Percentiles rank a stretch among this genome's conserved stretches.
These are phyloP conservation scores for Candida boidinii DNA, from an alignment of 805 yeast genomes.

Conservation along the genomic window DNA sequence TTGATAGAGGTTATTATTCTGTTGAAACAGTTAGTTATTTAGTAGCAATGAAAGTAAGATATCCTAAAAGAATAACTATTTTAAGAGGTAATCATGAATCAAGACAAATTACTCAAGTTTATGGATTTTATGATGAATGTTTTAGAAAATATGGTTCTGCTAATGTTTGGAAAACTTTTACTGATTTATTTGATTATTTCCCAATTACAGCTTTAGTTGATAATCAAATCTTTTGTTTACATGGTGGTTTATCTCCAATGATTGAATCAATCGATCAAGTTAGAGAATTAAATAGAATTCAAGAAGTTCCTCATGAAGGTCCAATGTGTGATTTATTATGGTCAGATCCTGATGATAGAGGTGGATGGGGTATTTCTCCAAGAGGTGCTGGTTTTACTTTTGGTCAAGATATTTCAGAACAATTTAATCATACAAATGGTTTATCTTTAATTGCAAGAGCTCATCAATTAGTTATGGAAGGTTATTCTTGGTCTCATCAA, in stretches of 20 bases:
- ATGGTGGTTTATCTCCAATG: constrained; percentile 94
- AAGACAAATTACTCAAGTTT: constrained; percentile 92
- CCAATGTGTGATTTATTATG: constrained; percentile 95
- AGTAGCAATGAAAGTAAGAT: constrained; percentile 87
- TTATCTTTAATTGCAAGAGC: constrained; percentile 85
- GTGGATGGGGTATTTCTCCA: constrained; percentile 97
- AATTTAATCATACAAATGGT: constrained; percentile 86
- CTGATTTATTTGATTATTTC: constrained; percentile 86
- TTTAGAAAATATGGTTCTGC: constrained; percentile 88
- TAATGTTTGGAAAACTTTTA: constrained; percentile 86
- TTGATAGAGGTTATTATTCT: constrained; percentile 83
- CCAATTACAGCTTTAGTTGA: constrained; percentile 92
- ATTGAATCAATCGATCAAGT: constrained; percentile 90
- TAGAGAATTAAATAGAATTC: constrained; percentile 81
- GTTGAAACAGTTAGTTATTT: constrained; percentile 86
- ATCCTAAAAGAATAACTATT: constrained; percentile 85
- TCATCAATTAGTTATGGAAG: constrained; percentile 97
- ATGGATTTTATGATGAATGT: constrained; percentile 94
- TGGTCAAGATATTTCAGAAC: constrained; percentile 92
- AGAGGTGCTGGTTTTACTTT: constrained; percentile 98
- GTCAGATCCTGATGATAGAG: constrained; percentile 97
- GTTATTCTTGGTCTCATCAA: constrained; percentile 91
- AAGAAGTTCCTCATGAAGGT: constrained; percentile 96
- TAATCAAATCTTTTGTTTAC: constrained; percentile 83
- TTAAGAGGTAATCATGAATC: constrained; percentile 94